These are phyloP conservation scores for Suillus weaverae DNA, from an alignment of 768 basidiomycete genomes.

Conservation along the genomic window DNA sequence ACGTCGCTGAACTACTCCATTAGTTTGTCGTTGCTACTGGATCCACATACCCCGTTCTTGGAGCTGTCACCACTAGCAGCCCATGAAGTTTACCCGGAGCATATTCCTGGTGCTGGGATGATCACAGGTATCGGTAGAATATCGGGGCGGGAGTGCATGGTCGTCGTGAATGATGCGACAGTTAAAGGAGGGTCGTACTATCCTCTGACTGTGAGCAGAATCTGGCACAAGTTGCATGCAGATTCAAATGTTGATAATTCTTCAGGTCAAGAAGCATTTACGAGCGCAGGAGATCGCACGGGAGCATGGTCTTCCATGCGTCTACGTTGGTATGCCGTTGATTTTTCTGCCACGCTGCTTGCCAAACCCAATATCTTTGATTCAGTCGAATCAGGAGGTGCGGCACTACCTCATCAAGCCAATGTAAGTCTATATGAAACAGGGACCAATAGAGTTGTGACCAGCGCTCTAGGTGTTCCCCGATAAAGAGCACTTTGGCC, in stretches of 20 bases:
- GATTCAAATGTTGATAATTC: constrained; percentile 1
- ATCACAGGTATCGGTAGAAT: constrained; percentile 85
- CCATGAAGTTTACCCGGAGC: constrained; percentile 79
- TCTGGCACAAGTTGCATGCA: neutral
- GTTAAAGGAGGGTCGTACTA: constrained; percentile 94
- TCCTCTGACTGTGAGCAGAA: constrained; percentile 64
- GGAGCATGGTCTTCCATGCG: constrained; percentile 86
- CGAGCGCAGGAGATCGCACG: constrained; percentile 93
- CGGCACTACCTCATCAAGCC: constrained; percentile 89
- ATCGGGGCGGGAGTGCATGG: constrained; percentile 78
- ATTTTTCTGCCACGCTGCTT: neutral
- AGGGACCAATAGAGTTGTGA: neutral
- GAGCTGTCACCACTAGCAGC: constrained; percentile 87
- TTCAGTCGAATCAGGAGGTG: constrained; percentile 91
- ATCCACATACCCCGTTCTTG: constrained; percentile 86
- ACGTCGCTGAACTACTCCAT: constrained; percentile 5
- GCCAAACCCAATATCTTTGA: constrained; percentile 10
- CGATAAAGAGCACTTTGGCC: constrained; percentile 92
- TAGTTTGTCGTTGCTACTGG: constrained; percentile 74
- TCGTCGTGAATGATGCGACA: constrained; percentile 93
- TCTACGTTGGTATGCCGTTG: constrained; percentile 75
- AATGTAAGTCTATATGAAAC: constrained; percentile 45
- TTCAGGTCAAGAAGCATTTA: constrained; percentile 89
- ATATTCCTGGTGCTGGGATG: constrained; percentile 85
- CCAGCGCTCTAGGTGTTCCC: constrained; percentile 66